Base-by-base conservation (phyloP, 2,329 filamentous ascomycete species). In the Ceratocystis cacaofunesta region DNA sequence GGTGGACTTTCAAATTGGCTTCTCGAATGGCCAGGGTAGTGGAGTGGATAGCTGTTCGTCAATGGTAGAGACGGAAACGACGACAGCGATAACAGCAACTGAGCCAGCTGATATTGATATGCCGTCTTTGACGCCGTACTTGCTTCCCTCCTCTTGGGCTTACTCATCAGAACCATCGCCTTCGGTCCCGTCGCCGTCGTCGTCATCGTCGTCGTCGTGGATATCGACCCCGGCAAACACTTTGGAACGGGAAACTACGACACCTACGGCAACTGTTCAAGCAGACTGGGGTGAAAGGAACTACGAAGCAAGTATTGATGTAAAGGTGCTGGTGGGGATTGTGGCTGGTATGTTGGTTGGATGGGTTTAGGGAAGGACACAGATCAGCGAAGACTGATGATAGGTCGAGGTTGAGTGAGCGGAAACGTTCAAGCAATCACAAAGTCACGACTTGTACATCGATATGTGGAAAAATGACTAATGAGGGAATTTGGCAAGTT, bases 1-100 rank as follows among this genome's bases (percentile, higher is more conserved):
- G 2, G 71, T 75, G 48, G 74, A 78, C 52, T 74, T 79, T 65
- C 69, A 72, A 17, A 73, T 78, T 36, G 71, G 63, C n/a, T 63
- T 65, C 28, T 46, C 44, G 2, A 19, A 58, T n/a, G 7, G 15
- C 55, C 28, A 32, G n/a, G 7, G 55, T 30, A 52, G 48, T 25
- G 48, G n/a, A n/a, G 55, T 28, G 19, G 19, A 52, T 28, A 15
- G 6, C 28, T 58, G 55, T 17, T 17, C 17, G 17, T 58, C 25
- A 17, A 41, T 41, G 36, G 12, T 41, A 41, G 36, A 41, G 10
- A 15, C 36, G 36, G 36, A 41, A 41, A 41, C 36, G 36, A 41
- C 36, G 12, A 41, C 36, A 41, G 10, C 36, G 12, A 41, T 15
- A 15, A 32, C 55, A 5, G 22, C 15, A 30, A 36, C 55, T n/a